Conservation (phyloP, 768 basidiomycete species). For the Boletus edulis region DNA sequence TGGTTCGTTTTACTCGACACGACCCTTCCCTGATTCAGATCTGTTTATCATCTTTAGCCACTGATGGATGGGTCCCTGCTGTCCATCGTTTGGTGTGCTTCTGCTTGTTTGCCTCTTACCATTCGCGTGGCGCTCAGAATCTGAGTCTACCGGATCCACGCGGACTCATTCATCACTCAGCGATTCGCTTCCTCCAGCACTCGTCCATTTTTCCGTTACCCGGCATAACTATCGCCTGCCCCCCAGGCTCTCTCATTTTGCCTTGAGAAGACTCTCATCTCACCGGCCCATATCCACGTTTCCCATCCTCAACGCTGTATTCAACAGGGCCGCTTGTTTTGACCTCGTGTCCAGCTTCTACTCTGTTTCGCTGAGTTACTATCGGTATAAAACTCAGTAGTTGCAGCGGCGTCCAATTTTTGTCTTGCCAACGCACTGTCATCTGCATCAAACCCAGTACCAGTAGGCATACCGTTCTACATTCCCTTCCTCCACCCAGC, state of each 20-base stretch:
- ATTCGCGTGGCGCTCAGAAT: constrained; percentile 16
- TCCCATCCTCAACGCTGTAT: constrained; percentile 22
- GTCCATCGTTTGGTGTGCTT: constrained; percentile 5
- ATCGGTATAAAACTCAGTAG: constrained; percentile 39
- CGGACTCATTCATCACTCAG: constrained; percentile 31
- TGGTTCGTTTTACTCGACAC: constrained; percentile 10
- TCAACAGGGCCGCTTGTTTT: constrained; percentile 33
- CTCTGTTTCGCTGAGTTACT: constrained; percentile 40
- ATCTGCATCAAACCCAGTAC: constrained; percentile 27
- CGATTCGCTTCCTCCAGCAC: constrained; percentile 14
- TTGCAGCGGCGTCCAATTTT: constrained; percentile 38
- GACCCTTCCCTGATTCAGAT: constrained; percentile 20
- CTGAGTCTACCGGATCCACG: constrained; percentile 22
- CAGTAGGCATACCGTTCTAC: constrained; percentile 16
- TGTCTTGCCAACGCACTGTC: constrained; percentile 36
- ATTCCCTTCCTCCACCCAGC: constrained; percentile 3
- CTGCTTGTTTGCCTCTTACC: constrained; percentile 11
- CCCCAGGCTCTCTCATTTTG: constrained; percentile 9
- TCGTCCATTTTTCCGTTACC: constrained; percentile 1
- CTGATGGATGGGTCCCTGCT: constrained; percentile 15
- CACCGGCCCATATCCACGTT: constrained; percentile 13
- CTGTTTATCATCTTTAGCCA: constrained; percentile 11
- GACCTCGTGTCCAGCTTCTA: constrained; percentile 37
- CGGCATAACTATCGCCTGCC: constrained; percentile 7
- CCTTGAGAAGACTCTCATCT: constrained; percentile 16